Evolutionary conservation across 2,329 filamentous ascomycete species (phyloP), one percentile per base, ranked within the genome.

Genomic region (Harringtonia lauricola): DNA sequence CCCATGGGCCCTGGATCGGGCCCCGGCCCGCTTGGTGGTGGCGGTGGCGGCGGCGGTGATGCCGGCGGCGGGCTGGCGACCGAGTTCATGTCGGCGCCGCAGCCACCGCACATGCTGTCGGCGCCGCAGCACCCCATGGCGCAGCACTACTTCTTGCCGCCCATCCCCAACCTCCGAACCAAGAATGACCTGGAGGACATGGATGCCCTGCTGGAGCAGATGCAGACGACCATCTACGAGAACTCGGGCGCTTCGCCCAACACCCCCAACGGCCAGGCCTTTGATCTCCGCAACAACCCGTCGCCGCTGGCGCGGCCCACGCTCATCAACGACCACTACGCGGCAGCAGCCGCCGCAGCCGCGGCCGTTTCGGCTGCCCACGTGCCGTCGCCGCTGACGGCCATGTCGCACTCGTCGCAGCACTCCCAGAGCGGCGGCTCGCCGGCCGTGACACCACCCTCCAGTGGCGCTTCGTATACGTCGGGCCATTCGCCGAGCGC

Each of bases 171-270:
- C 55, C 74, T 94, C 44, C 81, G 90, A 57, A 95, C 89, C 39
- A 95, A 96, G 74, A 88, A 80, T 60, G 92, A 98, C 60, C 72
- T 98, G 36, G 70, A 94, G 60, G 88, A 94, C 60, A 89, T 96
- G 57, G 92, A 96, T 61, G 84, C 88, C 58, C 86, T 96, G 61
- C 76, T 98, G 44, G 88, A 95, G 65, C 87, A 95, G 65, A 90
- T 96, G 72, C 89, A 95, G 65, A 81, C 83, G 51, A 95, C 90
- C 37, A 87, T 96, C 39, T 96, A 96, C 59, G 92, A 96, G 66
- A 94, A 83, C 61, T 81, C 88, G 44, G 86, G 81, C 54, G 82
- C 88, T 41, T 82, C 87, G 28, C 86, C 86, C 3, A 82, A 83
- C 36, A 84, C 86, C 46, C 76, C 94, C 46, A 83, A 85, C 54